phyloP scores from a whole-genome alignment of 495 filamentous ascomycete genomes.

The Geopyxis carbonaria region DNA sequence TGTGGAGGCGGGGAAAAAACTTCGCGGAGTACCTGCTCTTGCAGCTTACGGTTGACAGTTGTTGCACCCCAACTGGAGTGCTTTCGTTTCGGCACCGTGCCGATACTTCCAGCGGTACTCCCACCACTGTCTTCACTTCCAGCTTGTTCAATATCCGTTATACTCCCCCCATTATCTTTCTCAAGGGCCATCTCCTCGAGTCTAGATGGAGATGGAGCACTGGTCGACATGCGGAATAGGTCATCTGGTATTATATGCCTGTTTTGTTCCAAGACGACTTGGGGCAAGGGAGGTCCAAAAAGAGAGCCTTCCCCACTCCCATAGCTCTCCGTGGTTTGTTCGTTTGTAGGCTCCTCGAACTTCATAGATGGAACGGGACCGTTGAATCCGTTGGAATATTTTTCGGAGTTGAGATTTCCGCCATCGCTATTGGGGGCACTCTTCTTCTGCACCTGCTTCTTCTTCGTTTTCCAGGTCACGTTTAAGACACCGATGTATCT shows the following conservation, averaged over 20 bases:
- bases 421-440: too few relatives aligned
- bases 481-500: conserved; percentile 97
- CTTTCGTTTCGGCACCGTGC: conserved; percentile 1
- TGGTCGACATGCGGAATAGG: conserved; percentile 39
- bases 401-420: too few relatives aligned
- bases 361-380: too few relatives aligned
- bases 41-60: conserved; percentile 69
- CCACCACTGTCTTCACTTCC: conserved; percentile 4
- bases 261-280: conserved; percentile 90
- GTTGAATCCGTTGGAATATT: too few relatives aligned
- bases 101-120: not conserved
- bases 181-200: conserved; percentile 3
- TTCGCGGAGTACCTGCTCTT: conserved; percentile 85
- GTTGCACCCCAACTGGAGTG: conserved; percentile 54
- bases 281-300: conserved; percentile 45
- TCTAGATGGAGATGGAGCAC: conserved; percentile 17
- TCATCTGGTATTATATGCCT: conserved; percentile 84
- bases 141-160: not conserved
- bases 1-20: conserved; percentile 77
- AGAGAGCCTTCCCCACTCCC: conserved; percentile 1
- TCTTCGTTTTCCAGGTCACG: conserved; percentile 71
- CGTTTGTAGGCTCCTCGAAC: too few relatives aligned
- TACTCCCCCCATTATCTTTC: not conserved
- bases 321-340: too few relatives aligned
- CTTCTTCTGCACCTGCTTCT: conserved; percentile 28